These are phyloP conservation scores for Sutorius australiensis DNA, from an alignment of 768 basidiomycete genomes.

Conservation along the genomic window DNA sequence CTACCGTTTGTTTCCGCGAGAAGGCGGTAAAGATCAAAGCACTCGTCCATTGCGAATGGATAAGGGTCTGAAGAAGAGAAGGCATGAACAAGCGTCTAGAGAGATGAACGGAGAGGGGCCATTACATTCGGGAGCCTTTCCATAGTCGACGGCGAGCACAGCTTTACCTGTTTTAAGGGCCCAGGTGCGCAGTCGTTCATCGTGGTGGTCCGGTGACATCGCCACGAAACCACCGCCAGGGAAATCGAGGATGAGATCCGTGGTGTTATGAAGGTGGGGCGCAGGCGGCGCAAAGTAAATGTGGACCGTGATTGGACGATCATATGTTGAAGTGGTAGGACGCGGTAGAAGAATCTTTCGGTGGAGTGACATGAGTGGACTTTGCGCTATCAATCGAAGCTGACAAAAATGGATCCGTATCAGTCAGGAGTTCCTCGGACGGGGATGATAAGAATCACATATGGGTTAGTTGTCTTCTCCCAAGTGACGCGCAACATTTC, in stretches of 20 bases:
- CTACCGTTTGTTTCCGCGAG: constrained; percentile 77
- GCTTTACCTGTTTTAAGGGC: constrained; percentile 73
- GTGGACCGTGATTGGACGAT: constrained; percentile 77
- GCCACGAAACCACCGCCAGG: constrained; percentile 97
- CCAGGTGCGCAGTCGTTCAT: constrained; percentile 89
- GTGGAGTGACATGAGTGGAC: constrained; percentile 60
- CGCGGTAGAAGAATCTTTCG: constrained; percentile 81
- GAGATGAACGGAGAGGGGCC: constrained; percentile 4
- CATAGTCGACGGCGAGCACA: constrained; percentile 86
- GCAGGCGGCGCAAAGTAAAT: constrained; percentile 78
- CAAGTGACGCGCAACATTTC: constrained; percentile 95
- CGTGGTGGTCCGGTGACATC: constrained; percentile 95
- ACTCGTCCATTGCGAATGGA: constrained; percentile 94
- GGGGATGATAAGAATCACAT: constrained; percentile 45
- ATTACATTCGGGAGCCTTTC: constrained; percentile 94
- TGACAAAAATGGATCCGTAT: constrained; percentile 28
- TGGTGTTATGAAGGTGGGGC: constrained; percentile 56
- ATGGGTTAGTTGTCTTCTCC: constrained; percentile 96
- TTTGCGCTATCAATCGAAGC: constrained; percentile 58
- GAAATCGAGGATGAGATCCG: constrained; percentile 85
- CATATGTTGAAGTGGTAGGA: constrained; percentile 69
- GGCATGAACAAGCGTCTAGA: background rate
- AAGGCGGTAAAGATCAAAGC: constrained; percentile 83
- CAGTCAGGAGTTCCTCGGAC: constrained; percentile 9
- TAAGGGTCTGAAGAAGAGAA: constrained; percentile 70